These are phyloP conservation scores for Rhizoctonia solani DNA, from an alignment of 1,284 basidiomycete genomes.

Conservation along the genomic window DNA sequence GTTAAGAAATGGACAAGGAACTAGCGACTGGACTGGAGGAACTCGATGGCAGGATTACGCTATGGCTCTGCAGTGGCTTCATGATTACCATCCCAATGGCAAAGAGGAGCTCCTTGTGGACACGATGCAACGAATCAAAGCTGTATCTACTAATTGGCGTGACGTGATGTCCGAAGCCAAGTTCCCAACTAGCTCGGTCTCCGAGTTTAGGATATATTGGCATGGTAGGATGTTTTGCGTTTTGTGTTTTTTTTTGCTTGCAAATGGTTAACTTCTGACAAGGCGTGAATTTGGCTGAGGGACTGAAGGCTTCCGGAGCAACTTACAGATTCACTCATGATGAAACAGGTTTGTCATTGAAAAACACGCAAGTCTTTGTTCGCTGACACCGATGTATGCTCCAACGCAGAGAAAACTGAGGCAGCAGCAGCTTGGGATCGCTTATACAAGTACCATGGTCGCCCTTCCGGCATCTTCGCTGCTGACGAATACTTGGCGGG, in stretches of 20 bases:
- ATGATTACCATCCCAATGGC: constrained; percentile 15
- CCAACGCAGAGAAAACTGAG: constrained; percentile 52
- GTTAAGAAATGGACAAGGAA: constrained; percentile 16
- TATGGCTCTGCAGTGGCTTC: constrained; percentile 25
- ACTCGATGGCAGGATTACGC: constrained; percentile 29
- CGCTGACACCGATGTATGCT: neutral
- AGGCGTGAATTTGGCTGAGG: constrained; percentile 60
- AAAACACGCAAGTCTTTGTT: neutral
- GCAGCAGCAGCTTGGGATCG: constrained; percentile 61
- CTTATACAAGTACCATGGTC: constrained; percentile 62
- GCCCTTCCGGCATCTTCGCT: constrained; percentile 61
- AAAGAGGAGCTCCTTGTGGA: constrained; percentile 12
- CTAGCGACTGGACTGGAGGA: constrained; percentile 19
- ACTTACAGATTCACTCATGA: constrained; percentile 63
- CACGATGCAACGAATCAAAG: constrained; percentile 31
- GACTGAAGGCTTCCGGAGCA: constrained; percentile 59
- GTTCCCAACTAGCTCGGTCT: constrained; percentile 13
- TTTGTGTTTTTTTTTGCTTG: neutral
- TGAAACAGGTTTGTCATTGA: constrained; percentile 52
- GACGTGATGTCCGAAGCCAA: constrained; percentile 20
- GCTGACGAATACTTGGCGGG: constrained; percentile 65
- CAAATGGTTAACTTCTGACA: neutral
- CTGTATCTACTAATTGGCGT: constrained; percentile 11
- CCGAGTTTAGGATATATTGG: constrained; percentile 21
- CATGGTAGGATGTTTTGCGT: constrained; percentile 1